Percentiles rank a stretch among this genome's conserved stretches.
phyloP scores from a whole-genome alignment of 345 rosid genomes.

The Mercurialis annua region DNA sequence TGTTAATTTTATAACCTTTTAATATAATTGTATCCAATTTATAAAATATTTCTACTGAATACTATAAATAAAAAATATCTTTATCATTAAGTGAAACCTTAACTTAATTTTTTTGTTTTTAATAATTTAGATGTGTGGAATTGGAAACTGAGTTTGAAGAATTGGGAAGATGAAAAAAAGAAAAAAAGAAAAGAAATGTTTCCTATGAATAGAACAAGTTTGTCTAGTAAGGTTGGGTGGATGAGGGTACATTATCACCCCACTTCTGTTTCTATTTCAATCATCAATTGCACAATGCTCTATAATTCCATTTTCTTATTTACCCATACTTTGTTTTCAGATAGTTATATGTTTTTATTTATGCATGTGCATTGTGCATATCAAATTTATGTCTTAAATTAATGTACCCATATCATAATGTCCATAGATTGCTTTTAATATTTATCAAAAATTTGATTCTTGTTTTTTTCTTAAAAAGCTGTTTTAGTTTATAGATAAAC shows the following conservation, averaged over 20 bases:
- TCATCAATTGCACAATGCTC: constrained; percentile 52
- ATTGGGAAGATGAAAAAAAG: constrained; percentile 25
- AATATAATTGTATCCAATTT: too few relatives aligned
- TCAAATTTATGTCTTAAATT: constrained; percentile 24
- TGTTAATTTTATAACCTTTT: too few relatives aligned
- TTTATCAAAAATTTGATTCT: constrained; percentile 19
- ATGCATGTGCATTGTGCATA: constrained; percentile 10
- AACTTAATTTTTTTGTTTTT: too few relatives aligned
- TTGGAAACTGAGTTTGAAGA: not conserved
- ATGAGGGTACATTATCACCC: constrained; percentile 47
- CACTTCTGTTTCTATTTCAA: constrained; percentile 45
- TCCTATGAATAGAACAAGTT: constrained; percentile 50
- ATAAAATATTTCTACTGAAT: too few relatives aligned
- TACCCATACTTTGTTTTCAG: constrained; percentile 48
- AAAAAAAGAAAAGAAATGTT: constrained; percentile 42
- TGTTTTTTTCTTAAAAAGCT: constrained; percentile 30
- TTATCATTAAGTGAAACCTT: too few relatives aligned
- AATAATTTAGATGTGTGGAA: too few relatives aligned
- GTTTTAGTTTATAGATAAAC: constrained; percentile 5
- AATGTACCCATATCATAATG: constrained; percentile 45
- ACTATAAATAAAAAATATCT: too few relatives aligned
- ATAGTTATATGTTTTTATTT: constrained; percentile 13
- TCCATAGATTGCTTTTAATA: constrained; percentile 26
- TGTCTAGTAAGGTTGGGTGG: constrained; percentile 51
- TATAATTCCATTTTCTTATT: constrained; percentile 28